Percentiles rank a stretch among this genome's conserved stretches.
These are phyloP conservation scores for Dalbergia oliveri DNA, from an alignment of 306 rosid genomes.

Conservation along the genomic window DNA sequence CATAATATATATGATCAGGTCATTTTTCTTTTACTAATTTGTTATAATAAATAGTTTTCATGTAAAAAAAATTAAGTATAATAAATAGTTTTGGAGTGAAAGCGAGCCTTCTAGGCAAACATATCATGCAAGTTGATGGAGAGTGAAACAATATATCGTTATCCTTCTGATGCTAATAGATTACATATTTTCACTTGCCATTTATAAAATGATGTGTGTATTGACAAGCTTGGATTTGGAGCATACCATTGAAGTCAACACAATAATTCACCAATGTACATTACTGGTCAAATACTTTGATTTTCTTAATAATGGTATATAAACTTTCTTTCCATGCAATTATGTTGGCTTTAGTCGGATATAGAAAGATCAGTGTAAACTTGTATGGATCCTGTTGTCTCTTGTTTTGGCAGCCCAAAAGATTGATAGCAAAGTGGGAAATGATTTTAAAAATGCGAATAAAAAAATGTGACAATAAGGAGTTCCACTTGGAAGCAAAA, in stretches of 20 bases:
- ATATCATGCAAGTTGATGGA: too few species aligned
- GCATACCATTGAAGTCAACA: neutral
- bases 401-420: too few species aligned
- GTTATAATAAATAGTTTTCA: too few species aligned
- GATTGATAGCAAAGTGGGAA: neutral
- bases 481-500: constrained; percentile 8
- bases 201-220: neutral
- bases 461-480: neutral
- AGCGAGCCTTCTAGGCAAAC: too few species aligned
- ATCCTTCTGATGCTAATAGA: neutral
- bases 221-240: too few species aligned
- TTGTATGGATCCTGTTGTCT: neutral
- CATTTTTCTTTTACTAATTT: too few species aligned
- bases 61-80: too few species aligned
- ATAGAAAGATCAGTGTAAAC: neutral
- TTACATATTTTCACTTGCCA: neutral
- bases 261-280: neutral
- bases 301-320: neutral
- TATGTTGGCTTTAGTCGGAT: neutral
- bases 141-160: neutral
- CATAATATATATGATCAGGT: too few species aligned
- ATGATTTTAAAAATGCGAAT: too few species aligned
- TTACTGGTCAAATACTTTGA: constrained; percentile 9
- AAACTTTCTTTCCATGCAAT: neutral
- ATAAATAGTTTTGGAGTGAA: too few species aligned